A percentile compares a stretch with the other conserved stretches of the same genome.
Evolutionary conservation across 164 flowering plant genomes (phyloP).

Genomic region (Paratinospora sagittata): DNA sequence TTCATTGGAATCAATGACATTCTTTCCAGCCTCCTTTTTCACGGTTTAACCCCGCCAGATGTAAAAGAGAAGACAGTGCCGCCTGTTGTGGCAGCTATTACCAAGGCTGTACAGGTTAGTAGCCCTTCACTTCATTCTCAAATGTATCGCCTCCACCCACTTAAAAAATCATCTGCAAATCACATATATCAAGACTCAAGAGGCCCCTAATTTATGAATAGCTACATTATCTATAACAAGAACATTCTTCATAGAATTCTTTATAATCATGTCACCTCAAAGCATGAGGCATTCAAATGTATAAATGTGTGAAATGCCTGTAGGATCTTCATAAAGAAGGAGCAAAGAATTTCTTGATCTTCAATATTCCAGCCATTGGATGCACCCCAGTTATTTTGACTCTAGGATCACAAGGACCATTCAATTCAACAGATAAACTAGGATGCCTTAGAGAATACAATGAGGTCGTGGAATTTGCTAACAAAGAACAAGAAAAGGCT

Average conservation of each 20-base stretch:
- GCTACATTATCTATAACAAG: background rate
- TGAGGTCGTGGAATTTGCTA: conserved; percentile 15
- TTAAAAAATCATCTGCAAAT: background rate
- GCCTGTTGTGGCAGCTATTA: conserved; percentile 14
- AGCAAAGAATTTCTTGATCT: conserved; percentile 21
- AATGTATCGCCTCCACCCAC: background rate
- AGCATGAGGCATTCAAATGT: background rate
- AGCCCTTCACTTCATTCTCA: background rate
- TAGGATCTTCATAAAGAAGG: conserved; percentile 26
- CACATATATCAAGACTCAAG: background rate
- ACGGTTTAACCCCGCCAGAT: conserved; percentile 13
- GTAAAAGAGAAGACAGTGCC: conserved; percentile 20
- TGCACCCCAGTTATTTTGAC: conserved; percentile 14
- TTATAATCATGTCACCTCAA: background rate
- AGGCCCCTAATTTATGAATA: too few relatives aligned
- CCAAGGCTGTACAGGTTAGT: conserved; percentile 22
- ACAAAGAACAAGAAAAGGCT: conserved; percentile 12
- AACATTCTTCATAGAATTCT: background rate
- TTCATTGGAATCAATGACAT: conserved; percentile 22
- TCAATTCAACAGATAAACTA: conserved; percentile 21
- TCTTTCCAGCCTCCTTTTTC: background rate
- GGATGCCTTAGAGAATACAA: conserved; percentile 26
- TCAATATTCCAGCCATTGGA: conserved; percentile 21
- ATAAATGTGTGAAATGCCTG: background rate
- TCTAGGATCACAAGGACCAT: conserved; percentile 14